phyloP scores from a whole-genome alignment of 2,329 filamentous ascomycete species.

The Tothia fuscella region DNA sequence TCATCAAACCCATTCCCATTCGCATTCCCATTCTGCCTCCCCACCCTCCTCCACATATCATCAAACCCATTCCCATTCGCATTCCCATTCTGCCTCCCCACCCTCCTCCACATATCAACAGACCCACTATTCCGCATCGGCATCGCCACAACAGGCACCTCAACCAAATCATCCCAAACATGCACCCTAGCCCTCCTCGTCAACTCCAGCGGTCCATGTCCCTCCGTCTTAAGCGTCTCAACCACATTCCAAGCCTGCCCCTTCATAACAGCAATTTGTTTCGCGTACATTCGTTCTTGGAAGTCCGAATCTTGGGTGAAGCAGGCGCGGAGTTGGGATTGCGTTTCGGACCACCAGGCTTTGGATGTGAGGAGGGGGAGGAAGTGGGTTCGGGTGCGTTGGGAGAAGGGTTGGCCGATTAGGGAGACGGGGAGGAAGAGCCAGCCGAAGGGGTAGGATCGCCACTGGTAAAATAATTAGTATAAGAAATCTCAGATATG shows the following conservation, averaged over 20 bases:
- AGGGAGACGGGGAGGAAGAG: constrained; percentile 92
- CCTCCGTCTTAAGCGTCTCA: constrained; percentile 82
- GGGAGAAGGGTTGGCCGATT: constrained; percentile 91
- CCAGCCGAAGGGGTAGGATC: constrained; percentile 96
- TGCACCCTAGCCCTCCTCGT: constrained; percentile 84
- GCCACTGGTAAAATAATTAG: constrained; percentile 38
- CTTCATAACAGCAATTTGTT: constrained; percentile 98
- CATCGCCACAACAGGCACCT: constrained; percentile 87
- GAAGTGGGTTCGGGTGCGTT: constrained; percentile 88
- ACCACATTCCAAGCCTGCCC: constrained; percentile 99
- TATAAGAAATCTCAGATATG: constrained; percentile 27
- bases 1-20: constrained; percentile 21
- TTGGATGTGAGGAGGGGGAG: constrained; percentile 90
- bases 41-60: constrained; percentile 54
- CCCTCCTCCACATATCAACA: constrained; percentile 59
- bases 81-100: constrained; percentile 14
- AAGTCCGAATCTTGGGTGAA: constrained; percentile 93
- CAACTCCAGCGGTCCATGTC: constrained; percentile 87
- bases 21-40: constrained; percentile 11
- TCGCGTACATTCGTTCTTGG: constrained; percentile 97
- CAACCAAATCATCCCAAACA: constrained; percentile 96
- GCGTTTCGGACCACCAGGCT: constrained; percentile 93
- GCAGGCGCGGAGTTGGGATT: constrained; percentile 69
- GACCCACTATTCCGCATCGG: constrained; percentile 77
- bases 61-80: constrained; percentile 59